Evolutionary conservation across 2,329 filamentous ascomycete species (phyloP).

Genomic region (Trichoderma sp.): DNA sequence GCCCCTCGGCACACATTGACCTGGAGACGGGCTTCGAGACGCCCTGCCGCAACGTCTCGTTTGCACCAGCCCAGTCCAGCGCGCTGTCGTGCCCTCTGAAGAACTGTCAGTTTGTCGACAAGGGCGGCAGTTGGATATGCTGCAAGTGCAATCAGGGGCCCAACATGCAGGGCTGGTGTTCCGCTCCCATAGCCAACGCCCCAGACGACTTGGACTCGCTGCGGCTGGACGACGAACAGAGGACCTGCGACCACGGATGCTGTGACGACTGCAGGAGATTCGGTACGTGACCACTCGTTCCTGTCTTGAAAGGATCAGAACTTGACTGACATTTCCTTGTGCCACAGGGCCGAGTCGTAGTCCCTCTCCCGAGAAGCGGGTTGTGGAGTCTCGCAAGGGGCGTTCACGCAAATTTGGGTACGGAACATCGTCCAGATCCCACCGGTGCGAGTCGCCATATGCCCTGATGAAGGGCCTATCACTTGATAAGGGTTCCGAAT

Average conservation of each 20-base stretch:
- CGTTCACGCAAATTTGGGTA: slow-evolving; percentile 43
- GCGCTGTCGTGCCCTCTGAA: slow-evolving; percentile 51
- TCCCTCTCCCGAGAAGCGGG: slow-evolving; percentile 43
- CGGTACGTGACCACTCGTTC: slow-evolving; percentile 40
- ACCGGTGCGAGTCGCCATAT: slow-evolving; percentile 38
- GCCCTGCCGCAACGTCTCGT: slow-evolving; percentile 53
- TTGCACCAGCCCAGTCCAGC: slow-evolving; percentile 50
- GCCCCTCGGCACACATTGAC: slow-evolving; percentile 49
- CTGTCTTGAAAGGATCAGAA: not conserved
- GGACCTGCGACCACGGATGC: slow-evolving; percentile 56
- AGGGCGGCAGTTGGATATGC: slow-evolving; percentile 57
- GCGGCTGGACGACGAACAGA: slow-evolving; percentile 43
- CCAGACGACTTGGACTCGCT: slow-evolving; percentile 40
- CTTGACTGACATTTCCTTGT: not conserved
- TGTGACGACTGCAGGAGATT: slow-evolving; percentile 52
- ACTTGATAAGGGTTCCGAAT: slow-evolving; percentile 24
- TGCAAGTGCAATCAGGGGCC: slow-evolving; percentile 55
- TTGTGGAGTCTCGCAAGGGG: slow-evolving; percentile 44
- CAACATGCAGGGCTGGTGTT: slow-evolving; percentile 58
- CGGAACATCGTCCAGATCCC: slow-evolving; percentile 37
- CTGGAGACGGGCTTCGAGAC: slow-evolving; percentile 53
- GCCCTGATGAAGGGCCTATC: slow-evolving; percentile 32
- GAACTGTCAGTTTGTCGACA: slow-evolving; percentile 54
- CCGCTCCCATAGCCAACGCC: slow-evolving; percentile 41
- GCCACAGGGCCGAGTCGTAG: slow-evolving; percentile 39